Evolutionary conservation across 768 basidiomycete species (phyloP).

Genomic region (Chalciporus sphaerocephalus): DNA sequence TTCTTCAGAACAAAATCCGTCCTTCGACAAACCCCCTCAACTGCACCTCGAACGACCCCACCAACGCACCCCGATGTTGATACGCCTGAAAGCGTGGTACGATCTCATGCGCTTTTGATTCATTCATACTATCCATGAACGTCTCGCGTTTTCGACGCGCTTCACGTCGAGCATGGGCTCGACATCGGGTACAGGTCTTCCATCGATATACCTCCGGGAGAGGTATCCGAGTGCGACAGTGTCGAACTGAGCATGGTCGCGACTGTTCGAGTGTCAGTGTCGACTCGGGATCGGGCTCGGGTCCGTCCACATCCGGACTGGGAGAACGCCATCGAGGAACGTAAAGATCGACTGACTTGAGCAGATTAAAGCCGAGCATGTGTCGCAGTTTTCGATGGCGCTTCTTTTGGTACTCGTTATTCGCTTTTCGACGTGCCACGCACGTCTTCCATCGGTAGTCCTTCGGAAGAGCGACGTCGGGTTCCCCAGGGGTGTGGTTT

Average conservation of each 20-base stretch:
- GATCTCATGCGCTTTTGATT: background rate
- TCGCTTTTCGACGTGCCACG: constrained; percentile 37
- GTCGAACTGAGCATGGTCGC: constrained; percentile 34
- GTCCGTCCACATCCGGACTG: constrained; percentile 6
- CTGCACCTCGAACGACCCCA: constrained; percentile 14
- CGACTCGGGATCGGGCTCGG: background rate
- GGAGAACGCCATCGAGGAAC: constrained; percentile 8
- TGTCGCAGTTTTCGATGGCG: constrained; percentile 16
- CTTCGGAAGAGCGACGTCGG: constrained; percentile 26
- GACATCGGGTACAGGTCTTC: constrained; percentile 40
- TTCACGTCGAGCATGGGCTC: constrained; percentile 16
- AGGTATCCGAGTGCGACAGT: constrained; percentile 38
- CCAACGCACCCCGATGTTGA: constrained; percentile 16
- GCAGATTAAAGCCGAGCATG: background rate
- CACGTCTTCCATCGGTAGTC: constrained; percentile 42
- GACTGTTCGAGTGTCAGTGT: constrained; percentile 23
- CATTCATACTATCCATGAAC: background rate
- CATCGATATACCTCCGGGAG: constrained; percentile 35
- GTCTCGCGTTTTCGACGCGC: background rate
- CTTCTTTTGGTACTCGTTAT: constrained; percentile 34
- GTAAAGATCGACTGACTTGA: background rate
- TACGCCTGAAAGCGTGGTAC: constrained; percentile 16
- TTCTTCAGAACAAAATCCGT: constrained; percentile 18
- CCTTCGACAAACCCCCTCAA: constrained; percentile 24
- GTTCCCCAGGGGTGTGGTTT: background rate